Percentiles rank a stretch among this genome's conserved stretches.
phyloP scores from a whole-genome alignment of 2,329 filamentous ascomycete species.

The Sarocladiaceae sp. region DNA sequence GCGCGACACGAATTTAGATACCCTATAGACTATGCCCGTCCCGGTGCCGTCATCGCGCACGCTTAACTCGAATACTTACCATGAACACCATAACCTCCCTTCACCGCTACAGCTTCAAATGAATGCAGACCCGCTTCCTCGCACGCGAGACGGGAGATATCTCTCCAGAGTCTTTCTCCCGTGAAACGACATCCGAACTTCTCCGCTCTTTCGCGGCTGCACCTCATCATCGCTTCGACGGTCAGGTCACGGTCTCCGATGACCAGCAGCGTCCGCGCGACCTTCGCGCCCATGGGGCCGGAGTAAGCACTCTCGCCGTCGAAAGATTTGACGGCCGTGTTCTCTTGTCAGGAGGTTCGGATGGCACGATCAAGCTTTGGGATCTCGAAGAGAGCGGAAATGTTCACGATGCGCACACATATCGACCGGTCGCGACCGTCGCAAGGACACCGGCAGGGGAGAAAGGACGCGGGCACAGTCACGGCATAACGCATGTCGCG shows the following conservation, averaged over 20 bases:
- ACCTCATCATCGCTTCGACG: slow-evolving; percentile 66
- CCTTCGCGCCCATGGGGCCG: slow-evolving; percentile 67
- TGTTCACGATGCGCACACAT: slow-evolving; percentile 32
- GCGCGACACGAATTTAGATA: no score
- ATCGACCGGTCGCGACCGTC: slow-evolving; percentile 50
- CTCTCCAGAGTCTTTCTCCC: slow-evolving; percentile 58
- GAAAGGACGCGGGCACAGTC: slow-evolving; percentile 46
- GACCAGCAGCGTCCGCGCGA: slow-evolving; percentile 27
- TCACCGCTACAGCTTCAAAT: slow-evolving; percentile 21
- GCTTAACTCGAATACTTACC: not conserved
- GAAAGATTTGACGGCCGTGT: slow-evolving; percentile 76
- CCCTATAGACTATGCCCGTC: not conserved
- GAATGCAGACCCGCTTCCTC: slow-evolving; percentile 72
- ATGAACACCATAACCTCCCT: not conserved
- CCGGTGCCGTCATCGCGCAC: not conserved
- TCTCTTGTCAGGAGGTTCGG: slow-evolving; percentile 79
- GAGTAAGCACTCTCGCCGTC: slow-evolving; percentile 74
- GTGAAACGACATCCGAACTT: slow-evolving; percentile 60
- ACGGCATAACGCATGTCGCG: slow-evolving; percentile 70
- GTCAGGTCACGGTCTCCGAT: slow-evolving; percentile 26
- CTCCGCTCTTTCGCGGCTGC: slow-evolving; percentile 66
- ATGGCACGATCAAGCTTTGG: slow-evolving; percentile 83
- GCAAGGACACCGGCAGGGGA: slow-evolving; percentile 33
- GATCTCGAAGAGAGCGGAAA: slow-evolving; percentile 63
- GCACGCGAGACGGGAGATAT: slow-evolving; percentile 70